Evolutionary conservation across 2,329 filamentous ascomycete species (phyloP), one percentile per base, ranked within the genome.

Genomic region (Capronia americana): DNA sequence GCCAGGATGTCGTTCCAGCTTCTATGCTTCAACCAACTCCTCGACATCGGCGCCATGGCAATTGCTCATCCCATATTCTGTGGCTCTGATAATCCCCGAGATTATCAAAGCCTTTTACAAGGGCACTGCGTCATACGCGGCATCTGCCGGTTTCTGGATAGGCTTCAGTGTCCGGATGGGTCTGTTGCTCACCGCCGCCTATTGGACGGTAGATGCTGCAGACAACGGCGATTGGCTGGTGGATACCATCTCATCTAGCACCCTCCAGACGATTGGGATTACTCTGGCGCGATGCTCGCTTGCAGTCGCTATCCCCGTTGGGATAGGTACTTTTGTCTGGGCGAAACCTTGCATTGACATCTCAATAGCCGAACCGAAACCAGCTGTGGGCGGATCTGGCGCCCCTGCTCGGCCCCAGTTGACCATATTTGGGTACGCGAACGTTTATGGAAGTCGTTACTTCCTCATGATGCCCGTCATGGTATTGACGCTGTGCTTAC

Each of bases 31-130:
- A 0, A 87, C 90, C 10, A 92, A 90, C 2, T 97, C 94, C 0
- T 98, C 95, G 0, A 98, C 93, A 0, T 97, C 94, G 2, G 92
- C 94, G 0, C 86, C 89, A 1, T 97, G 93, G 92, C 94, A 98
- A 77, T 83, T 96, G 20, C 77, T 82, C 11, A 88, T 96, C 44
- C 91, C 92, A 0, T 90, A 91, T 71, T 73, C 85, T n/a, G 84
- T 91, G 5, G 88, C 89, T 30, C 76, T 91, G 38, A 77, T 87
- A 20, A 82, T 96, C 6, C 92, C 92, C 0, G 82, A 86, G 3
- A 86, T 94, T 58, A 85, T 96, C 77, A 90, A 90, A 74, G 89
- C 89, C 3, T 97, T 93, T 79, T 92, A 94, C 74, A 79, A 83
- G 28, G 87, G 89, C n/a, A 95, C 92, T 1, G 87, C 89, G 64